Base-by-base conservation (phyloP, 371 early-diverging fungal species). In the Nematocida ausubeli region DNA sequence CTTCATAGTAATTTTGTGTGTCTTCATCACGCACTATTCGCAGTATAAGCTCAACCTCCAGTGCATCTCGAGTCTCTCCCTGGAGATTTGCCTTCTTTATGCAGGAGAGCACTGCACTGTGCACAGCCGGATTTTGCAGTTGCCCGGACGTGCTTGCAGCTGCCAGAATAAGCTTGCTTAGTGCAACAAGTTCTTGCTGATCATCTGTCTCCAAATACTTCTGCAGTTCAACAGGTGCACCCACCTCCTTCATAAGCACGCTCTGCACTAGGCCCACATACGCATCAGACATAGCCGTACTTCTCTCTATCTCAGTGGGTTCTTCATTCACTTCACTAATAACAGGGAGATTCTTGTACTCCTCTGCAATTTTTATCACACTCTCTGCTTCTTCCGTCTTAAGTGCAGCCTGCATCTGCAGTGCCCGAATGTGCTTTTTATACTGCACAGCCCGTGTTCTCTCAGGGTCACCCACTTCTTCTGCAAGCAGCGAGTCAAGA, bases 21-120 rank as follows among this genome's bases (percentile, higher is more conserved):
- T 72, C 63, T 49, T 72, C 73, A 14, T 54, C 73, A 2, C 73
- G 9, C 19, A 63, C 32, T n/a, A 50, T 16, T 4, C 73, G 39
- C 49, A 72, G 50, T 19, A 72, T 6, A 16, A 58, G 42, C 44
- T 72, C 73, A 22, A 44, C 47, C 32, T 72, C 73, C 44, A 60
- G 28, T 14, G 62, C 40, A 5, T 63, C 73, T 50, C 58, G 64
- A 26, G 62, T 44, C 50, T 72, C 64, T 50, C 62, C 73, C 24
- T 42, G n/a, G 1, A 35, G 6, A 22, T 44, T 65, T 3, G 62
- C 60, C 35, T 65, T 26, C 32, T 72, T 72, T 0, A 72, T 73
- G 22, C 39, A 72, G n/a, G 6, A 6, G 4, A 58, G 24, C 3
- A 72, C 54, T 37, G 14, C 35, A 14, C 58, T 28, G 47, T 72